Base-by-base conservation (phyloP, 2,329 filamentous ascomycete species). In the Neurospora crassa region DNA sequence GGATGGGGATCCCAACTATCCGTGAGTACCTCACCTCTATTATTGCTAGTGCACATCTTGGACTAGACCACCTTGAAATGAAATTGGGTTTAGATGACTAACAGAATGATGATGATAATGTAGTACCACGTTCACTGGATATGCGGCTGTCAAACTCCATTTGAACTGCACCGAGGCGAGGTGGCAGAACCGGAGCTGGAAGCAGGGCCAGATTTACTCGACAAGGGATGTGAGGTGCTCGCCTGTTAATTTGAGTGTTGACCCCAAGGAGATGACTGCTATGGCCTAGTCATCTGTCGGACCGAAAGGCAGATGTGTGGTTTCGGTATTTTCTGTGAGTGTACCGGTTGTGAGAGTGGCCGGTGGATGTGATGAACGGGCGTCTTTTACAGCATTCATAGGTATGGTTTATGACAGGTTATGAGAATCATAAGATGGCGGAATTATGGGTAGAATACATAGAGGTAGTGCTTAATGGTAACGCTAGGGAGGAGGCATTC, bases 111-210 rank as follows among this genome's bases (percentile, higher is more conserved):
- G 3, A 16, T 8, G n/a, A 29, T 29, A 5, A 42, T 59, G 34
- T 47, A 79, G 77, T 5, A 77, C 75, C 29, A 81, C 76, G 1
- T 80, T 83, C 73, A 73, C 71, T 18, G 81, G 75, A 16, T 76
- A 76, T 37, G 81, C 81, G 47, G 71, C 76, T 3, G 76, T 74
- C 68, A 79, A 81, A 70, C 70, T 83, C 69, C 77, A 76, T 2
- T 76, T 81, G 4, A 72, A 75, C 10, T 84, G 82, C 78, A 78
- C 75, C 3, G 78, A 81, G 40, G 73, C 73, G 34, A 76, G 73
- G 1, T 81, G 75, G 75, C 72, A 75, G 74, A 83, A 84, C 77
- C 77, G 79, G 1, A 77, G 82, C 76, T 84, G 82, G 82, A 74
- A 76, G 1, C 72, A 78, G 7, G 82, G 82, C 29, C 68, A 81